phyloP scores from a whole-genome alignment of 2,329 filamentous ascomycete genomes.

The Huntiella moniliformis region DNA sequence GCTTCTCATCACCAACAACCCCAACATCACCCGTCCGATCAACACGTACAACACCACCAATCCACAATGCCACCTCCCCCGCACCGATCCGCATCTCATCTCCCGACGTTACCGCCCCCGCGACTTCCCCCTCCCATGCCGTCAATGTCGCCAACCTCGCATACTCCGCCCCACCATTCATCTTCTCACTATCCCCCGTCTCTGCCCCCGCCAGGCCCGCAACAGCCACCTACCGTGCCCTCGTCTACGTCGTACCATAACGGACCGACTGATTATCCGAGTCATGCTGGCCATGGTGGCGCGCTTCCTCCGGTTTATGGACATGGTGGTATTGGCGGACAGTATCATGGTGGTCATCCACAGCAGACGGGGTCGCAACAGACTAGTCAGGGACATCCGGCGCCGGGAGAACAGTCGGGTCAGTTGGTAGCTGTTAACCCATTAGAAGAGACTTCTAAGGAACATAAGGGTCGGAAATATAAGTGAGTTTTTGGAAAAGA shows the following conservation, averaged over 20 bases:
- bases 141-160: background rate
- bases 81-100: conserved; percentile 3
- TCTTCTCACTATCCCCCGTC: background rate
- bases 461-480: conserved; percentile 9
- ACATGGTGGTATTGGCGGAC: background rate
- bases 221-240: background rate
- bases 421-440: conserved; percentile 1
- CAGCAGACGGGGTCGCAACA: conserved; percentile 1
- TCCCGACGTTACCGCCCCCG: background rate
- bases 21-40: background rate
- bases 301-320: background rate
- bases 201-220: background rate
- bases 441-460: conserved; percentile 6
- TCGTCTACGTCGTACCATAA: background rate
- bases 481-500: conserved; percentile 4
- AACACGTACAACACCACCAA: background rate
- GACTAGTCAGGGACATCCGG: background rate
- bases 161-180: background rate
- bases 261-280: background rate
- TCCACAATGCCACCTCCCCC: conserved; percentile 1
- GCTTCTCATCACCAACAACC: background rate
- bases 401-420: too few relatives aligned
- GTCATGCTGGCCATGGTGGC: background rate
- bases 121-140: conserved; percentile 2
- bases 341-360: conserved; percentile 1